These are phyloP conservation scores for Stephanocyclus meneghinianus DNA, from an alignment of 352 stramenopile species.

Conservation along the genomic window DNA sequence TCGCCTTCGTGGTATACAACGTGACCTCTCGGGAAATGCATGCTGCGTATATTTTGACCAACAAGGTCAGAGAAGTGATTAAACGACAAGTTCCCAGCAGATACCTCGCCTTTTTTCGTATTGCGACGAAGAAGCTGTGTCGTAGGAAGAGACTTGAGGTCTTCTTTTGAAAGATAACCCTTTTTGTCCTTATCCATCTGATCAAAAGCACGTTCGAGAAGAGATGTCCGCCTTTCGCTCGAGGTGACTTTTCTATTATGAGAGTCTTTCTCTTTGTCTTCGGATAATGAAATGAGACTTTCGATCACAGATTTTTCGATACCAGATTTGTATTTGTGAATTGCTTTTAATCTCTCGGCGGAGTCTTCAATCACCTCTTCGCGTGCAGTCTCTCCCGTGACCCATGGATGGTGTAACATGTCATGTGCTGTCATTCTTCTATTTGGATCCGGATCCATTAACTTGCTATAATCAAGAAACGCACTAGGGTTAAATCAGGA, in stretches of 20 bases:
- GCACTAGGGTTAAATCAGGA: not conserved
- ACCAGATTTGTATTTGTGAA: constrained; percentile 47
- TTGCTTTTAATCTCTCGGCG: constrained; percentile 37
- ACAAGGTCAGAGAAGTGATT: constrained; percentile 73
- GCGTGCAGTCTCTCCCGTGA: constrained; percentile 74
- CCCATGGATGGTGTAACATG: constrained; percentile 90
- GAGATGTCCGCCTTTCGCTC: constrained; percentile 37
- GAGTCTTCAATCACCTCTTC: constrained; percentile 53
- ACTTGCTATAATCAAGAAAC: constrained; percentile 45
- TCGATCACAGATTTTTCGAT: constrained; percentile 60
- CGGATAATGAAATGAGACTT: constrained; percentile 60
- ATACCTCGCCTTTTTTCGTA: constrained; percentile 39
- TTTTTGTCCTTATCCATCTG: constrained; percentile 71
- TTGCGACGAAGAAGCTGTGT: constrained; percentile 26
- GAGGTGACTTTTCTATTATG: constrained; percentile 4
- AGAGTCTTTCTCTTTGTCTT: constrained; percentile 36
- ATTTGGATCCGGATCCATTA: constrained; percentile 88
- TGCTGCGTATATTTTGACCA: constrained; percentile 72
- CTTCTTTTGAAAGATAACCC: constrained; percentile 63
- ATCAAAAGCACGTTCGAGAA: constrained; percentile 78
- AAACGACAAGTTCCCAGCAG: constrained; percentile 54
- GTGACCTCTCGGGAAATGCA: constrained; percentile 72
- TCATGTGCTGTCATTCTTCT: constrained; percentile 88
- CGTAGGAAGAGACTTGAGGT: constrained; percentile 39
- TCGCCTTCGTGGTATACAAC: constrained; percentile 76